Conservation (phyloP, 2,329 filamentous ascomycete species). For the Penicillium thymicola region DNA sequence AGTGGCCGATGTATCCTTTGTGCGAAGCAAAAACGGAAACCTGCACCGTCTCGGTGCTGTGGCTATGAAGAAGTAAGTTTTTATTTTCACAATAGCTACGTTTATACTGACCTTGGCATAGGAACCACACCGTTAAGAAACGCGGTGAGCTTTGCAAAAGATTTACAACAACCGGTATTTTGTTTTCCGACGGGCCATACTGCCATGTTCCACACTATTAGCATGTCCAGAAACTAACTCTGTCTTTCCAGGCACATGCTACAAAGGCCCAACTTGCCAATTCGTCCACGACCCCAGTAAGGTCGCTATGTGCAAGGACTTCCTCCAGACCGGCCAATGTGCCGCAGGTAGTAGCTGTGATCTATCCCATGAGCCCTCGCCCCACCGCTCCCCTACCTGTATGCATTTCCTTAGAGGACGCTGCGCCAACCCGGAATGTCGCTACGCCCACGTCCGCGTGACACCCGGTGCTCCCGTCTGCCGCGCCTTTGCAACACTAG, state of each 20-base stretch:
- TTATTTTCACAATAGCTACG: constrained; percentile 7
- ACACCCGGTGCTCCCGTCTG: constrained; percentile 77
- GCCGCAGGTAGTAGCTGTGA: constrained; percentile 75
- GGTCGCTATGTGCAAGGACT: constrained; percentile 86
- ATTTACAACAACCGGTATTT: constrained; percentile 54
- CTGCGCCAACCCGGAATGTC: constrained; percentile 82
- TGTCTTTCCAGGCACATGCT: constrained; percentile 68
- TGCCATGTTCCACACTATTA: constrained; percentile 6
- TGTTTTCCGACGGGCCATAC: constrained; percentile 20
- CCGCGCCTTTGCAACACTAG: constrained; percentile 75
- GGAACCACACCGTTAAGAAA: constrained; percentile 58
- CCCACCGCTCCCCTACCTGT: constrained; percentile 83
- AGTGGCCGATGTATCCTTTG: constrained; percentile 76
- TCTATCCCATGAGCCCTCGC: constrained; percentile 79
- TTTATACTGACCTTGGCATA: constrained; percentile 21
- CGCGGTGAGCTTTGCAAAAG: constrained; percentile 69
- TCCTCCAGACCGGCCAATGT: constrained; percentile 76
- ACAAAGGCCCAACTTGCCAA: constrained; percentile 74
- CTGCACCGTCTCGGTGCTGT: constrained; percentile 74
- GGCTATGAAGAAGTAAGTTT: constrained; percentile 67
- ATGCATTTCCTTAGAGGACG: constrained; percentile 86
- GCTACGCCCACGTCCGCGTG: constrained; percentile 79
- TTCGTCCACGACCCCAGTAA: constrained; percentile 81
- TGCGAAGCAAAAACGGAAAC: constrained; percentile 84
- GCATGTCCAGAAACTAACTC: constrained; percentile 27